phyloP scores from a whole-genome alignment of 2,329 filamentous ascomycete species.

The Cryoendolithus antarcticus region DNA sequence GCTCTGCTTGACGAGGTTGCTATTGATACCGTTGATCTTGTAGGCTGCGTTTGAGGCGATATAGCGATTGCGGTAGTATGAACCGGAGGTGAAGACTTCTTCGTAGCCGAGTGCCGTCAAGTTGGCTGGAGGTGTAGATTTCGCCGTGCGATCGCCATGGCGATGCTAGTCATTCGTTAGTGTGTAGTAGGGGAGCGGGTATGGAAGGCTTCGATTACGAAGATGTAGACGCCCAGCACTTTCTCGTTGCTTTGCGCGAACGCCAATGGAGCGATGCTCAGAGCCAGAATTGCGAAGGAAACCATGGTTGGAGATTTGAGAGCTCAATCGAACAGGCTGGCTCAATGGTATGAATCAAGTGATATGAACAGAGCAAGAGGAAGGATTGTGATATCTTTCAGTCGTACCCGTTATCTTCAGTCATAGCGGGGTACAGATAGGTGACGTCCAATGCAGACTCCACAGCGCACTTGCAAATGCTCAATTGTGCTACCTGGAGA shows the following conservation, averaged over 20 bases:
- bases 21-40: slow-evolving; percentile 54
- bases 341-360: too few species aligned
- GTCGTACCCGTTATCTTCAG: too few species aligned
- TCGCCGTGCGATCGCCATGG: slow-evolving; percentile 78
- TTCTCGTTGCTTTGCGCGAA: slow-evolving; percentile 41
- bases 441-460: too few species aligned
- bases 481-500: too few species aligned
- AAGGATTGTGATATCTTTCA: too few species aligned
- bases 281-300: slow-evolving; percentile 8
- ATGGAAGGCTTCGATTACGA: slow-evolving; percentile 23
- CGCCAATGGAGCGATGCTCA: slow-evolving; percentile 12
- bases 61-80: slow-evolving; percentile 67
- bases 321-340: too few species aligned
- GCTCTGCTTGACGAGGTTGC: slow-evolving; percentile 51
- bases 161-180: slow-evolving; percentile 38
- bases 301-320: not conserved
- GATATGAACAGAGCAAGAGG: too few species aligned
- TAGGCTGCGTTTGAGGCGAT: slow-evolving; percentile 46
- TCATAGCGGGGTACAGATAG: too few species aligned
- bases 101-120: slow-evolving; percentile 70
- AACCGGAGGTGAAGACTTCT: slow-evolving; percentile 59
- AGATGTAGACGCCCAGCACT: slow-evolving; percentile 71
- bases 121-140: slow-evolving; percentile 55
- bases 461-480: too few species aligned
- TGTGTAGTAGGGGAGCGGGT: too few species aligned